phyloP scores from a whole-genome alignment of 1,284 basidiomycete species.

The Ustilago xerochloae region DNA sequence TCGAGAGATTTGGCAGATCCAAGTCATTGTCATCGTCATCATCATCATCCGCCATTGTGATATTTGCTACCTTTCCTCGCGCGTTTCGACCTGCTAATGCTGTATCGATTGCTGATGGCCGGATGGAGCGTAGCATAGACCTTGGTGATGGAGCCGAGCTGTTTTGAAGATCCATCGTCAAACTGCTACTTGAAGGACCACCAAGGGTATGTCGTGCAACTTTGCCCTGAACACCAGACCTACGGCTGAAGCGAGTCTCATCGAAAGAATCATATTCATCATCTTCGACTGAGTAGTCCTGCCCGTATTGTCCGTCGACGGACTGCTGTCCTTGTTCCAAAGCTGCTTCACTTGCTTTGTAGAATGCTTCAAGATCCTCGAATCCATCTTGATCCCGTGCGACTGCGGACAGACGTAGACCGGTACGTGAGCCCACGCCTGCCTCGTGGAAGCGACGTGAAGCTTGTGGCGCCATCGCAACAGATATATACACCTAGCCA shows the following conservation, averaged over 20 bases:
- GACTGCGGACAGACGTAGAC: conserved; percentile 56
- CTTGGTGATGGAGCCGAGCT: conserved; percentile 48
- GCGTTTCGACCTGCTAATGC: conserved; percentile 17
- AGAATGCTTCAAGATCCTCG: conserved; percentile 63
- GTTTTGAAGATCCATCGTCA: conserved; percentile 52
- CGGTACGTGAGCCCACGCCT: conserved; percentile 64
- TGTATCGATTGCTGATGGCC: conserved; percentile 34
- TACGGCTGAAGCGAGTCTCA: conserved; percentile 21
- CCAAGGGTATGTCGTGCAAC: neutral
- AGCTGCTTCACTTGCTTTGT: conserved; percentile 62
- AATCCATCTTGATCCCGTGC: conserved; percentile 77
- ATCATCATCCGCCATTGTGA: conserved; percentile 67
- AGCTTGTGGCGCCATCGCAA: conserved; percentile 26
- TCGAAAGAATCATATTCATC: conserved; percentile 68
- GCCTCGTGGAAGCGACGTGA: conserved; percentile 62
- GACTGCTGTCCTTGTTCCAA: conserved; percentile 64
- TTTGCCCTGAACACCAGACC: conserved; percentile 11
- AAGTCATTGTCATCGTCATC: conserved; percentile 23
- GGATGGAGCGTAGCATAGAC: conserved; percentile 25
- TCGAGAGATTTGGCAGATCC: conserved; percentile 39
- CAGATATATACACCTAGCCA: neutral
- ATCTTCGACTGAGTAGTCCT: conserved; percentile 70
- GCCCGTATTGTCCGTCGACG: conserved; percentile 74
- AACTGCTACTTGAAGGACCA: conserved; percentile 42
- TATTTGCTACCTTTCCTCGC: conserved; percentile 15